Percentiles rank a stretch among this genome's conserved stretches.
Evolutionary conservation across 1,139 yeast genomes (phyloP).

Genomic region (Sporopachydermia cereana): DNA sequence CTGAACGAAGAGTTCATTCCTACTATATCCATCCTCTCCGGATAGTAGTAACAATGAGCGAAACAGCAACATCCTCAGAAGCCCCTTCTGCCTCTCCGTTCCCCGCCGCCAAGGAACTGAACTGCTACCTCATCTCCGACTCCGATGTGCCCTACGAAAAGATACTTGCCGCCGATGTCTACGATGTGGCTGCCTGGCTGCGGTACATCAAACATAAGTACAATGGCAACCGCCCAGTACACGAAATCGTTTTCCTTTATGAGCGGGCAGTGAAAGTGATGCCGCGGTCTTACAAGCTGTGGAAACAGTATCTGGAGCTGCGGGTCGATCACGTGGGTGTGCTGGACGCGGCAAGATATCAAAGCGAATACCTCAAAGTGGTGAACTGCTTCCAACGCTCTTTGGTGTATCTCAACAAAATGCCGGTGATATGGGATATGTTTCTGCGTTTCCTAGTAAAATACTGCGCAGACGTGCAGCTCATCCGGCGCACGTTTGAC

Average conservation of each 20-base stretch:
- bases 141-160: constrained; percentile 36
- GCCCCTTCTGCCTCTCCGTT: not conserved
- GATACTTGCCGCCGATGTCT: constrained; percentile 33
- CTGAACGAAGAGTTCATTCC: no score
- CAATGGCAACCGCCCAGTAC: constrained; percentile 18
- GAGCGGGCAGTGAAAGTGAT: constrained; percentile 41
- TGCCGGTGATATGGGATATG: constrained; percentile 44
- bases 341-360: constrained; percentile 23
- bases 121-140: constrained; percentile 17
- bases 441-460: constrained; percentile 37
- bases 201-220: constrained; percentile 34
- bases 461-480: constrained; percentile 28
- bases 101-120: not conserved
- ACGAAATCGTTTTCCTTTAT: constrained; percentile 33
- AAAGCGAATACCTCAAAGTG: constrained; percentile 25
- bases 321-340: constrained; percentile 25
- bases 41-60: no score
- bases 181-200: constrained; percentile 39
- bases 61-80: no score
- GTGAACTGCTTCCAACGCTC: constrained; percentile 37
- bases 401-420: constrained; percentile 31
- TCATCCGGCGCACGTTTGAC: constrained; percentile 40
- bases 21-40: no score
- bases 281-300: constrained; percentile 41
- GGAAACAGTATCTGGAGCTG: constrained; percentile 41